Conservation (phyloP, 306 rosid genomes). For the Amphicarpaea edgeworthii region DNA sequence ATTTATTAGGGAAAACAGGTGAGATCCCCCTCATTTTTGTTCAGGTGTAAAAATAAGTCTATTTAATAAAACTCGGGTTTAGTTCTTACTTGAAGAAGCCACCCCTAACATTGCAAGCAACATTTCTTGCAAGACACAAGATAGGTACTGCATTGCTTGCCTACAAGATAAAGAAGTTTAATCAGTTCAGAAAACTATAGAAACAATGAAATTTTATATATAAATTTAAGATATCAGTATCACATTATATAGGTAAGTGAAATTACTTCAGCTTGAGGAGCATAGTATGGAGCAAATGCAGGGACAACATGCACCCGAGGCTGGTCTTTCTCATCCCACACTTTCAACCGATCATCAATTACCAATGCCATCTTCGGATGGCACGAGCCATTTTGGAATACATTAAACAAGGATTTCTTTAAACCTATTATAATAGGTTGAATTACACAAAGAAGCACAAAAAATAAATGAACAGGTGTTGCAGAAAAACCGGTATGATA, state of each 20-base stretch:
- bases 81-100: conserved; percentile 79
- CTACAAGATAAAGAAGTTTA: conserved; percentile 54
- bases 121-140: conserved; percentile 86
- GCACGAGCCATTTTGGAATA: conserved; percentile 79
- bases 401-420: conserved; percentile 82
- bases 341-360: conserved; percentile 93
- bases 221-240: conserved; percentile 6
- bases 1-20: neutral
- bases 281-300: conserved; percentile 90
- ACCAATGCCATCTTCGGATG: conserved; percentile 92
- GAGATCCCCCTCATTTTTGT: neutral
- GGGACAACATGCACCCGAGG: conserved; percentile 93
- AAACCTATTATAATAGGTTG: conserved; percentile 56
- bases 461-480: conserved; percentile 13
- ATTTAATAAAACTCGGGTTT: neutral
- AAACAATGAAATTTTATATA: neutral
- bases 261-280: conserved; percentile 87
- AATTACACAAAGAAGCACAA: conserved; percentile 7
- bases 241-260: conserved; percentile 34
- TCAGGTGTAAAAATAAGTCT: conserved; percentile 21
- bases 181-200: conserved; percentile 37
- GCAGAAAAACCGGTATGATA: conserved; percentile 25
- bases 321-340: conserved; percentile 93
- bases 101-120: conserved; percentile 94
- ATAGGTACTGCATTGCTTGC: conserved; percentile 78